Conservation (phyloP, 2,329 filamentous ascomycete species). For the Colletotrichum siamense region DNA sequence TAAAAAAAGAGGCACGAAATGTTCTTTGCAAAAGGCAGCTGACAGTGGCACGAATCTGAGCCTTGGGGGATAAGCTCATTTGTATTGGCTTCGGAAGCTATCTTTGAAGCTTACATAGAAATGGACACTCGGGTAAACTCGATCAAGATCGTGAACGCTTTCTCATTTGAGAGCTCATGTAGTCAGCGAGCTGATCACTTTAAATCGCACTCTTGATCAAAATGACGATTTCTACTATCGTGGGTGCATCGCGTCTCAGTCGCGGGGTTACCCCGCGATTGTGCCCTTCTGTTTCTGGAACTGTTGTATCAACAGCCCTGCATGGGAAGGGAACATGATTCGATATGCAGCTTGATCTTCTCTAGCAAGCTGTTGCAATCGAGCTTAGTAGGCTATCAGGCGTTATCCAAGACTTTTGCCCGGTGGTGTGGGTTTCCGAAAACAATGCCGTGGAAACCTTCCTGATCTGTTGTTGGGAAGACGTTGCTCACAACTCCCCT, state of each 20-base stretch:
- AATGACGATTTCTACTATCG: background rate
- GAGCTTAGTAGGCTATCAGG: background rate
- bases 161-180: background rate
- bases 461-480: background rate
- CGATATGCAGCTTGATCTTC: background rate
- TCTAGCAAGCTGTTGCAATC: background rate
- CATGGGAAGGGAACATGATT: background rate
- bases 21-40: background rate
- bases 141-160: background rate
- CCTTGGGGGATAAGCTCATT: background rate
- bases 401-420: background rate
- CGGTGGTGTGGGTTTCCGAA: background rate
- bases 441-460: background rate
- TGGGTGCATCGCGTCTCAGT: background rate
- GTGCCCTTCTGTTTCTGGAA: background rate
- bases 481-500: background rate
- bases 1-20: background rate
- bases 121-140: background rate
- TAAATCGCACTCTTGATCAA: background rate
- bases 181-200: background rate
- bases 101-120: background rate
- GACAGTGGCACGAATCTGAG: background rate
- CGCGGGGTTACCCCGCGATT: background rate
- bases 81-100: background rate
- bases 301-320: background rate